Conservation (phyloP, 768 basidiomycete genomes). For the Pulveroboletus sp. region DNA sequence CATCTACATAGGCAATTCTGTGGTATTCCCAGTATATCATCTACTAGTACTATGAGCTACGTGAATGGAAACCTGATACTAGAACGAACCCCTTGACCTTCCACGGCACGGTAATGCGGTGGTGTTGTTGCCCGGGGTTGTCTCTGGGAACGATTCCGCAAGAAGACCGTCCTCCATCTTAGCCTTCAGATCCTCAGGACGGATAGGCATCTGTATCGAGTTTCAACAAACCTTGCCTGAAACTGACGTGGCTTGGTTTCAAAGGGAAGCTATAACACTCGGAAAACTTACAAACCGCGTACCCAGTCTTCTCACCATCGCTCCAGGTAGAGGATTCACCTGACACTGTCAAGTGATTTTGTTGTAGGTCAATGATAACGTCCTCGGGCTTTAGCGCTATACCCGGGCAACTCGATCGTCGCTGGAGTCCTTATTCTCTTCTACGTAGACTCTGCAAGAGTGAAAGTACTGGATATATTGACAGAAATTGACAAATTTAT, state of each 20-base stretch:
- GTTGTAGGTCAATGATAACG: constrained; percentile 43
- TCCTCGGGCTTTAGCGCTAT: constrained; percentile 46
- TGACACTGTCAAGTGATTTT: constrained; percentile 43
- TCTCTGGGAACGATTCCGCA: constrained; percentile 44
- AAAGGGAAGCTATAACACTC: constrained; percentile 39
- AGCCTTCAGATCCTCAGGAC: constrained; percentile 44
- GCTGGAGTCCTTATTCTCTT: constrained; percentile 41
- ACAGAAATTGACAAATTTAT: no score
- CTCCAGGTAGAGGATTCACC: constrained; percentile 37
- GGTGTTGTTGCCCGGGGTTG: constrained; percentile 35
- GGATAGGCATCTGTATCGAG: neutral
- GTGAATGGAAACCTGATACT: no score
- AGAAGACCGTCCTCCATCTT: constrained; percentile 43
- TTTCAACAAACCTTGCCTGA: neutral
- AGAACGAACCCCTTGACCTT: no score
- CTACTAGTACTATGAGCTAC: no score
- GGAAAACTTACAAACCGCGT: constrained; percentile 42
- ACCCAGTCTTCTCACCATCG: constrained; percentile 38
- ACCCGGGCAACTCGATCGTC: constrained; percentile 31
- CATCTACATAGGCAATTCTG: no score
- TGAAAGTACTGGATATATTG: neutral
- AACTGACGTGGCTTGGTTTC: constrained; percentile 38
- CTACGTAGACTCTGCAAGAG: constrained; percentile 39
- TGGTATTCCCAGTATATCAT: no score
- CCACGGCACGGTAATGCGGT: constrained; percentile 39